Conservation (phyloP, 805 yeast species). For the Cyberlindnera maritima region DNA sequence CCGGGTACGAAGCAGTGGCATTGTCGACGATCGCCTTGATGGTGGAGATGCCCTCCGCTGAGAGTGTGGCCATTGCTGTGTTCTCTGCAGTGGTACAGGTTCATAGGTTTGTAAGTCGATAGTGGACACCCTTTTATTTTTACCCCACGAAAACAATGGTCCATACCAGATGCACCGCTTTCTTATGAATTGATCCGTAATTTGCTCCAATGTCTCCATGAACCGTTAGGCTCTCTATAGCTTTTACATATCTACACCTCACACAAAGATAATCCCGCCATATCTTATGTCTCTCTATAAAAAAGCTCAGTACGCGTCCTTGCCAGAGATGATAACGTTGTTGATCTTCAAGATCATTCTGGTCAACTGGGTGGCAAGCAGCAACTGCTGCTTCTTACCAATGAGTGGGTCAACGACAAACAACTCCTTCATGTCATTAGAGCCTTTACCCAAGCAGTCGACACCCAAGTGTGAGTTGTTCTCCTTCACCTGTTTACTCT, state of each 20-base stretch:
- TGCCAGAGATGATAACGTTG: constrained; percentile 90
- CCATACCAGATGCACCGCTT: no score
- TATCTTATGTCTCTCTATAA: neutral
- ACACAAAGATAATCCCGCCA: no score
- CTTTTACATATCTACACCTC: no score
- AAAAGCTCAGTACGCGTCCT: constrained; percentile 56
- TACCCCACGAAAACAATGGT: no score
- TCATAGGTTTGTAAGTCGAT: no score
- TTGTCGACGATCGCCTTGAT: neutral
- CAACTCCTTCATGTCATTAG: constrained; percentile 88
- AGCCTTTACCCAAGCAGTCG: constrained; percentile 86
- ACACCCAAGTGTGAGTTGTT: constrained; percentile 76
- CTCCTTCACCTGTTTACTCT: constrained; percentile 80
- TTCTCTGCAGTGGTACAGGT: no score
- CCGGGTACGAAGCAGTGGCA: constrained; percentile 2
- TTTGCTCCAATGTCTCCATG: no score
- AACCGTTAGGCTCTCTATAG: no score
- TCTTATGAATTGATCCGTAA: no score
- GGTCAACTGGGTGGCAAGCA: constrained; percentile 94
- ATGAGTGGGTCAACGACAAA: constrained; percentile 96
- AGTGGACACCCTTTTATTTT: no score
- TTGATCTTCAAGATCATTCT: constrained; percentile 97
- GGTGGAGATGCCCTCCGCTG: neutral
- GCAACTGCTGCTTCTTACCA: constrained; percentile 94
- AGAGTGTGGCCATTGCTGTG: neutral